Evolutionary conservation across 345 rosid genomes (phyloP).

Genomic region (Brassica rapa): DNA sequence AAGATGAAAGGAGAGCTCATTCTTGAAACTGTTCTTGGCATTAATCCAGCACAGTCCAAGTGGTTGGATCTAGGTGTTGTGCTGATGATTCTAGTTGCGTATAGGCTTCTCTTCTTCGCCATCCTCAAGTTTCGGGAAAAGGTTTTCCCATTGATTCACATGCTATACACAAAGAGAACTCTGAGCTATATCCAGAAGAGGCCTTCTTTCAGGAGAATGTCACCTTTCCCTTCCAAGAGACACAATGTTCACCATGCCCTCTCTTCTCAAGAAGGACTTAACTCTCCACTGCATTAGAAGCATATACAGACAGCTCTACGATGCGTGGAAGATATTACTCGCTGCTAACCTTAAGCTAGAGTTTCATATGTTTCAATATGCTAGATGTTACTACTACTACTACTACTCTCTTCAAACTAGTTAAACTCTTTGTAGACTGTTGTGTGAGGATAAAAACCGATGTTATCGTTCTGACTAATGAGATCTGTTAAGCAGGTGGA

Average conservation of each 20-base stretch:
- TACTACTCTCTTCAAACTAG: constrained; percentile 19
- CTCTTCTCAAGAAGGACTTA: constrained; percentile 87
- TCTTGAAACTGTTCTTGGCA: constrained; percentile 55
- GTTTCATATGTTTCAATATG: constrained; percentile 18
- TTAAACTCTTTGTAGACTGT: constrained; percentile 16
- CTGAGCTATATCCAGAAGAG: constrained; percentile 62
- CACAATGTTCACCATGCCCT: constrained; percentile 54
- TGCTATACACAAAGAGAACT: constrained; percentile 60
- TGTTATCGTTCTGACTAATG: constrained; percentile 16
- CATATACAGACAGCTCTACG: not conserved
- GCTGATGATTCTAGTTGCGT: constrained; percentile 59
- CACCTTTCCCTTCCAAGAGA: constrained; percentile 54
- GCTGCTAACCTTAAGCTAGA: constrained; percentile 15
- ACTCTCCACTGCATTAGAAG: constrained; percentile 62
- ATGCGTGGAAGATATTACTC: constrained; percentile 3
- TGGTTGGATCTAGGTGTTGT: constrained; percentile 83
- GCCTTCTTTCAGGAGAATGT: constrained; percentile 67
- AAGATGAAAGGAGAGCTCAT: constrained; percentile 66
- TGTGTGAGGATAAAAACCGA: constrained; percentile 1
- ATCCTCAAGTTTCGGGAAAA: constrained; percentile 80
- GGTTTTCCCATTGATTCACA: constrained; percentile 61
- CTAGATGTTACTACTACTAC: constrained; percentile 1
- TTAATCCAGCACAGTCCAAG: constrained; percentile 55
- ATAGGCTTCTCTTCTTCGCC: constrained; percentile 65
- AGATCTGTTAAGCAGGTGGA: not conserved